Evolutionary conservation across 306 rosid species (phyloP), one percentile per base, ranked within the genome.

Genomic region (Luffa acutangula): DNA sequence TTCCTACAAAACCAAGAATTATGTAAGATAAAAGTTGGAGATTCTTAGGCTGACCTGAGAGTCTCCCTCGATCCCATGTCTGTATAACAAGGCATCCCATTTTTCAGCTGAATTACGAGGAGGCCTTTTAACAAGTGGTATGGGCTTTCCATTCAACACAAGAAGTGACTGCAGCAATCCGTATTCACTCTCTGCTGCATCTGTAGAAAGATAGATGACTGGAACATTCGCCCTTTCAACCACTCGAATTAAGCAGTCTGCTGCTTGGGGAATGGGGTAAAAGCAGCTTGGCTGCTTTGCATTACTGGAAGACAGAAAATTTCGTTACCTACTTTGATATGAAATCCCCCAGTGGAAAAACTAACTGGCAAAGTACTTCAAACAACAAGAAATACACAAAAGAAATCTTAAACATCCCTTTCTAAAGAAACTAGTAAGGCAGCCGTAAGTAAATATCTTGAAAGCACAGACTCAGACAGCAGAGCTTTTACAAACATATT

Each of bases 191-290:
- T 89, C 97, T 80, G 97, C 97, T 59, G 97, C 93, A 86, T 95
- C 98, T 8, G 98, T 95, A 7, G 97, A 95, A 76, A 95, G 98
- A 88, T 92, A 95, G 53, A 92, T 75, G 74, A 92, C 84, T 41
- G 96, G 93, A 0, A 89, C 86, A 80, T 88, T 86, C 0, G 91
- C 91, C 81, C 87, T 88, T 78, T 93, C 97, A 81, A 90, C 83
- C 59, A 90, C 79, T 83, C 88, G 86, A 77, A 63, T 59, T 71
- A 93, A 83, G 96, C 98, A 95, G 54, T 91, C 91, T 20, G 98
- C 98, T 42, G 97, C 97, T 88, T 95, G 97, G 77, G 98, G 98
- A 84, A 95, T 90, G 83, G 98, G 97, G 87, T 85, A 93, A 87
- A 95, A 95, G 93, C 98, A 95, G 82, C 98, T 92, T 60, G 87